Evolutionary conservation across 2,329 filamentous ascomycete genomes (phyloP), one percentile per base, ranked within the genome.

Genomic region (Fusarium duplospermum): DNA sequence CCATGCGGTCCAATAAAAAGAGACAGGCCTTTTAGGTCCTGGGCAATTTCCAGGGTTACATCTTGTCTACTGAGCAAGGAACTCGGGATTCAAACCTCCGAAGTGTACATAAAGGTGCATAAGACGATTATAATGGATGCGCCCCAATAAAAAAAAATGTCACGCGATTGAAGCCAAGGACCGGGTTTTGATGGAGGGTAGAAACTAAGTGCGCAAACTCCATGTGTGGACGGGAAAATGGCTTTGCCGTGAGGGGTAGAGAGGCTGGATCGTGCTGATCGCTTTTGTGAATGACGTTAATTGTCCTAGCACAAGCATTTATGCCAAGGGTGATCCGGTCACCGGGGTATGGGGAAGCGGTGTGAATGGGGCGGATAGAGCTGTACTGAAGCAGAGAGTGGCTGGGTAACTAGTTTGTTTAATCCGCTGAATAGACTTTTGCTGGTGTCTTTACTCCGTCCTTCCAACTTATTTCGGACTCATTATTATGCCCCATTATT

Each of bases 1-100:
- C 18, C 35, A 73, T 69, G 71, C 71, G 71, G 40, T 20, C 71
- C 71, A 73, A 73, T 73, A 31, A 56, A 64, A 56, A 27, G 27
- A 7, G 47, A 52, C 60, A 50, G 60, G 31, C 45, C 22, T 20
- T 14, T 6, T 5, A 11, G 52, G 45, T 57, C 24, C 50, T 38
- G 33, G 2, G 14, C 36, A 36, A 47, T 66, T 36, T 74, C 61
- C 52, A 38, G 22, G 29, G 64, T 67, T 57, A 38, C 64, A 67
- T 57, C 18, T 31, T 45, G 20, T 18, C 20, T 16, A 13, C 5
- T 8, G 13, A 62, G 40, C 31, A 29, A 20, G 33, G 16, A 16
- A 31, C 35, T 65, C 66, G 70, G 70, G 47, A 27, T 10, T 27
- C 45, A 18, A 35, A 33, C 29, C 45, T 62, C 66, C 70, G 66